These are phyloP conservation scores for Sodiomyces alkalinus DNA, from an alignment of 2,329 filamentous ascomycete genomes.

Conservation along the genomic window DNA sequence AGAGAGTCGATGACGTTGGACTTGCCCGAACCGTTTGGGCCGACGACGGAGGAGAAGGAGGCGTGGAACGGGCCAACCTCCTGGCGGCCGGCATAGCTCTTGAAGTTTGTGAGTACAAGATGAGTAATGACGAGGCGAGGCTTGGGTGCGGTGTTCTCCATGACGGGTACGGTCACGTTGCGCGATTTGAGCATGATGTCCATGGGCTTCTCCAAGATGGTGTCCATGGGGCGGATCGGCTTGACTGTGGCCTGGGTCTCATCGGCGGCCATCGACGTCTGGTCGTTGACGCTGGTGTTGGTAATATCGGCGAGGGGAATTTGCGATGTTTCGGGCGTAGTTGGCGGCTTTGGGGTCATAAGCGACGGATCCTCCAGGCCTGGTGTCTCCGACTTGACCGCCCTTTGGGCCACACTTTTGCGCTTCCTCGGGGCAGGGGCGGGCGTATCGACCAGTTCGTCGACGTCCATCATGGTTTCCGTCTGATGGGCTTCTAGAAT, in stretches of 20 bases:
- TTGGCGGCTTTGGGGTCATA: slow-evolving; percentile 35
- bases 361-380: slow-evolving; percentile 19
- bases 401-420: slow-evolving; percentile 37
- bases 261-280: slow-evolving; percentile 26
- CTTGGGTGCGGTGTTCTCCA: slow-evolving; percentile 65
- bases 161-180: slow-evolving; percentile 48
- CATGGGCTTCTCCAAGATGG: slow-evolving; percentile 75
- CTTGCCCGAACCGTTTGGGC: slow-evolving; percentile 94
- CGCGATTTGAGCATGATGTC: slow-evolving; percentile 85
- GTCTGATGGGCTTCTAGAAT: slow-evolving; percentile 17
- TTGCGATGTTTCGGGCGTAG: slow-evolving; percentile 39
- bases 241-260: slow-evolving; percentile 40
- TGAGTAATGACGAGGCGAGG: slow-evolving; percentile 86
- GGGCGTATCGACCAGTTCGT: slow-evolving; percentile 19
- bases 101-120: slow-evolving; percentile 89
- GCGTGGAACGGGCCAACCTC: slow-evolving; percentile 93
- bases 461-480: slow-evolving; percentile 13
- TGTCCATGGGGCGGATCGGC: slow-evolving; percentile 62
- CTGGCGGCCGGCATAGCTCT: slow-evolving; percentile 92
- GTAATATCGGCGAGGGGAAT: slow-evolving; percentile 65
- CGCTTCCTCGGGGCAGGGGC: slow-evolving; percentile 43
- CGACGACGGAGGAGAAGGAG: slow-evolving; percentile 95
- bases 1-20: slow-evolving; percentile 98
- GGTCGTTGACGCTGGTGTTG: slow-evolving; percentile 47
- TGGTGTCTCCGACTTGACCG: slow-evolving; percentile 22